Percentiles rank a stretch among this genome's conserved stretches.
phyloP scores from a whole-genome alignment of 495 filamentous ascomycete species.

The Xylaria castorea region DNA sequence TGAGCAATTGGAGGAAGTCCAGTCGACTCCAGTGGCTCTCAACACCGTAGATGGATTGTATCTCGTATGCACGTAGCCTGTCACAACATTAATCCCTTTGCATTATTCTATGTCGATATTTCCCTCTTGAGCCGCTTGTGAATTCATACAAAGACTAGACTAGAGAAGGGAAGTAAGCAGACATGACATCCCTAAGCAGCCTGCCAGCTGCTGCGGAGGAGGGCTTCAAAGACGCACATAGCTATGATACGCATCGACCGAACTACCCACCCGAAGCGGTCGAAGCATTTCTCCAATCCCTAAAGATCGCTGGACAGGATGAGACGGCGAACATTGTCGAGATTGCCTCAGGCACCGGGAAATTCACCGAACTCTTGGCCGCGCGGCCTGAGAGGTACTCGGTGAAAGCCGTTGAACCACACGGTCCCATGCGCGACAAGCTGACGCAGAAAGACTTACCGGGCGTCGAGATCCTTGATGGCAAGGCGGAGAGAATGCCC shows the following conservation, averaged over 20 bases:
- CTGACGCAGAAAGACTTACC: slow-evolving; percentile 59
- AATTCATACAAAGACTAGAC: background rate
- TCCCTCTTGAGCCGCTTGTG: background rate
- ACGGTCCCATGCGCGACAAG: slow-evolving; percentile 63
- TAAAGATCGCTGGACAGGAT: slow-evolving; percentile 49
- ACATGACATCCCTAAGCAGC: slow-evolving; percentile 33
- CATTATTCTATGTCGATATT: background rate
- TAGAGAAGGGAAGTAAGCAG: background rate
- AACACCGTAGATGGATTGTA: background rate
- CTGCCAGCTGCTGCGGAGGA: slow-evolving; percentile 41
- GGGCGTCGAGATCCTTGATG: slow-evolving; percentile 58
- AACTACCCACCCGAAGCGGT: slow-evolving; percentile 64
- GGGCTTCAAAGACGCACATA: slow-evolving; percentile 63
- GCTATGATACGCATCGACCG: slow-evolving; percentile 68
- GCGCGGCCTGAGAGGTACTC: slow-evolving; percentile 57
- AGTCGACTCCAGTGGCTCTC: background rate
- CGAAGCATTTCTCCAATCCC: slow-evolving; percentile 55
- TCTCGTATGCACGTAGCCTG: background rate
- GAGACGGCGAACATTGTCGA: slow-evolving; percentile 60
- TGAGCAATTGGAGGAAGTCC: background rate
- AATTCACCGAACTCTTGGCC: slow-evolving; percentile 67
- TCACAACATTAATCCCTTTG: background rate
- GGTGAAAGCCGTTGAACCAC: slow-evolving; percentile 69
- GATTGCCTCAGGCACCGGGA: slow-evolving; percentile 70
- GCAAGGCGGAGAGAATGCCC: slow-evolving; percentile 60